Conservation (phyloP, 495 filamentous ascomycete genomes). For the Penicillium ucsense region DNA sequence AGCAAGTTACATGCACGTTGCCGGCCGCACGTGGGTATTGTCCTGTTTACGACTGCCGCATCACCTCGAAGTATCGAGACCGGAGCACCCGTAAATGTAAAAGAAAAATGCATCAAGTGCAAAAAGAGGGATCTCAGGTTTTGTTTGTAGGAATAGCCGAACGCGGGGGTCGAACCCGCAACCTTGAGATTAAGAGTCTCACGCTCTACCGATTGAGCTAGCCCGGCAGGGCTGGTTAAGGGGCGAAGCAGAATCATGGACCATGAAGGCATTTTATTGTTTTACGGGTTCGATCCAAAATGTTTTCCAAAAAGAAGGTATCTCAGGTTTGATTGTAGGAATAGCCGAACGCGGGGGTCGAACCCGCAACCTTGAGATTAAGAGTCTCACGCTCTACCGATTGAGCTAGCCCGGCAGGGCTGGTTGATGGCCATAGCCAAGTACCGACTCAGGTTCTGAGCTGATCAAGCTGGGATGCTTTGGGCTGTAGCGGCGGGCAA, state of each 20-base stretch:
- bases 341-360: slow-evolving; percentile 48
- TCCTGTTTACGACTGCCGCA: slow-evolving; percentile 5
- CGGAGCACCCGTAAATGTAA: slow-evolving; percentile 1
- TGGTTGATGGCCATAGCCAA: slow-evolving; percentile 9
- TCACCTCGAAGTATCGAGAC: slow-evolving; percentile 6
- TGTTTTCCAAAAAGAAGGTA: slow-evolving; percentile 11
- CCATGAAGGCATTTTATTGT: neutral
- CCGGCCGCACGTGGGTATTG: neutral
- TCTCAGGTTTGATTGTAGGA: slow-evolving; percentile 12
- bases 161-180: slow-evolving; percentile 51
- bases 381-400: slow-evolving; percentile 53
- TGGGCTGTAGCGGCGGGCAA: too few relatives aligned
- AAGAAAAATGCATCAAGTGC: slow-evolving; percentile 5
- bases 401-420: slow-evolving; percentile 45
- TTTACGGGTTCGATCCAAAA: slow-evolving; percentile 1
- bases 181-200: slow-evolving; percentile 53
- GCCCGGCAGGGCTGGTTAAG: slow-evolving; percentile 30
- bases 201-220: slow-evolving; percentile 55
- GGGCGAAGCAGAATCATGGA: neutral
- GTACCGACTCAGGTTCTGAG: too few relatives aligned
- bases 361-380: slow-evolving; percentile 54
- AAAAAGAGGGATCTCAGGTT: slow-evolving; percentile 11
- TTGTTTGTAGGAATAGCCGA: slow-evolving; percentile 31
- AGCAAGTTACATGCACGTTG: too few relatives aligned
- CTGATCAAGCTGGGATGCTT: too few relatives aligned